phyloP scores from a whole-genome alignment of 495 filamentous ascomycete species.

The Cryomyces minteri region DNA sequence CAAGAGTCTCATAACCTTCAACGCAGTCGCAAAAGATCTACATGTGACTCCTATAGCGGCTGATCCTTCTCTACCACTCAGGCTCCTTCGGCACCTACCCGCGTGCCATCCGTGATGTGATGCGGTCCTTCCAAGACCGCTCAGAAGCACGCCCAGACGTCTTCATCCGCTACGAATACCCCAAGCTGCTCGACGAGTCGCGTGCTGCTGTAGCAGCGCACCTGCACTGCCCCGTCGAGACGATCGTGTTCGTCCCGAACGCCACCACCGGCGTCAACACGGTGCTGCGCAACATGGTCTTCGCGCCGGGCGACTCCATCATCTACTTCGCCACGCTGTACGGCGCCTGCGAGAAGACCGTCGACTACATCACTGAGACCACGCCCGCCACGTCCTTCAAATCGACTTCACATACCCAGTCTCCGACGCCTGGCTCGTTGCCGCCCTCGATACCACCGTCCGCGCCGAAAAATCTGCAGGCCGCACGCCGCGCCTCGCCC shows the following conservation, averaged over 20 bases:
- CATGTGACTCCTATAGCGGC: too few species aligned
- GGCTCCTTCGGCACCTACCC: constrained; percentile 74
- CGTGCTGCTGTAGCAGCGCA: constrained; percentile 43
- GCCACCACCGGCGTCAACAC: constrained; percentile 67
- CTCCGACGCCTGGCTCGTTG: constrained; percentile 35
- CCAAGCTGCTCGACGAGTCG: constrained; percentile 38
- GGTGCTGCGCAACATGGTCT: constrained; percentile 53
- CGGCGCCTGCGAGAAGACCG: constrained; percentile 48
- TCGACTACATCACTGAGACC: constrained; percentile 50
- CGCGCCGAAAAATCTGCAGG: constrained; percentile 6
- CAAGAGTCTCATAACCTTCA: too few species aligned
- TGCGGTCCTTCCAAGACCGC: constrained; percentile 35
- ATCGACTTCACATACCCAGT: constrained; percentile 37
- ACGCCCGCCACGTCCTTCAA: constrained; percentile 21
- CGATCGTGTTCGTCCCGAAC: constrained; percentile 64
- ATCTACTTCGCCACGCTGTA: constrained; percentile 59
- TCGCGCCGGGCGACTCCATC: constrained; percentile 18
- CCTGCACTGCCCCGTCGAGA: constrained; percentile 39
- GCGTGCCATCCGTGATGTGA: constrained; percentile 32
- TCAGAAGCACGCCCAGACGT: constrained; percentile 48
- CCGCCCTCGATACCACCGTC: constrained; percentile 30
- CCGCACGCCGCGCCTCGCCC: constrained; percentile 29
- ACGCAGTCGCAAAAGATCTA: too few species aligned
- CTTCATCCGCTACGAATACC: constrained; percentile 50
- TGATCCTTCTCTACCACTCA: constrained; percentile 8